Base-by-base conservation (phyloP, 164 flowering plant species). In the Liquidambar formosana region DNA sequence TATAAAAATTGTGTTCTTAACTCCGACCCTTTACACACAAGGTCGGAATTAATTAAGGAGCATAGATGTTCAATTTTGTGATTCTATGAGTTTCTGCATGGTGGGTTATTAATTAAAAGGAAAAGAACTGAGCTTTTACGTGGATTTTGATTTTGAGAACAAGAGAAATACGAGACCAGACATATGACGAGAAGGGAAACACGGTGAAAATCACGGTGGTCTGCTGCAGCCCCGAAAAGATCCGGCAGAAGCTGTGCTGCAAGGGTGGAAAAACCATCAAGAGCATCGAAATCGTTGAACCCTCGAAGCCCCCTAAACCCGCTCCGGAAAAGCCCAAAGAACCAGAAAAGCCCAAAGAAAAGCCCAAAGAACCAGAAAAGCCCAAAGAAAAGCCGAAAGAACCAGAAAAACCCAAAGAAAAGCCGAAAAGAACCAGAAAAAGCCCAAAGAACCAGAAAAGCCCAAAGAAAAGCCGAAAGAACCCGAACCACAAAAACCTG, bases 101-200 rank as follows among this genome's bases (percentile, higher is more conserved):
- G 41, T 33, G 41, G 41, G 4, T 33, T 2, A 33, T 33, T 33
- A 33, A 33, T 33, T 33, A 2, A 33, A n/a, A 57, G 18, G 60
- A 57, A 54, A 19, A 4, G 60, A 25, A 57, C 61, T 27, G 53
- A 57, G 67, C 52, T 48, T 2, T 28, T 64, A 0, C 49, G 10
- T 63, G 44, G 27, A 44, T n/a, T 57, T 54, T 49, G 28, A 25
- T 65, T 68, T 69, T 72, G 49, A 57, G 76, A 57, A 72, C 75
- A 74, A 72, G 48, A 89, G 93, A 86, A 84, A 84, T 89, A 11
- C 78, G 80, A 61, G 83, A 85, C 80, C 91, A 86, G 75, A 2
- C 63, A 0, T 86, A 59, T 64, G 86, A 88, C 52, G 83, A 80
- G 72, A 85, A 89, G 77, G 18, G 69, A 1, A 82, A 85, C 77